These are phyloP conservation scores for Dentipellis fragilis DNA, from an alignment of 768 basidiomycete genomes.

Conservation along the genomic window DNA sequence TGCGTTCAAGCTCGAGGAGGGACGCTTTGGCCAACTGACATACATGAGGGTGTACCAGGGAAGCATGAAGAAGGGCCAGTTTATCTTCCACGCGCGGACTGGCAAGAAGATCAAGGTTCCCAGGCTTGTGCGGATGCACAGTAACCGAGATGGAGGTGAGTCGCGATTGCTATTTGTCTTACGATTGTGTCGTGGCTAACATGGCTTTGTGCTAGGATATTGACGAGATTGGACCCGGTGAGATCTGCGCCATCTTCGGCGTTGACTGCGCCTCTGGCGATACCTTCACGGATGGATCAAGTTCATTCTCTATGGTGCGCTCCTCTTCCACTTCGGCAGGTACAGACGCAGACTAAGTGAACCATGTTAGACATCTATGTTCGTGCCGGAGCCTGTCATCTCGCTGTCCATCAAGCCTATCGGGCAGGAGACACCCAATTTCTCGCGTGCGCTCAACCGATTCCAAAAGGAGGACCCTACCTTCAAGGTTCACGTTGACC, in stretches of 20 bases:
- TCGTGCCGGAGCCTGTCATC: slow-evolving; percentile 96
- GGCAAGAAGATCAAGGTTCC: slow-evolving; percentile 98
- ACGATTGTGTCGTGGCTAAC: too few relatives aligned
- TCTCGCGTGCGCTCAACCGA: slow-evolving; percentile 90
- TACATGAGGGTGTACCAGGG: slow-evolving; percentile 99
- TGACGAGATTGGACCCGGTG: slow-evolving; percentile 87
- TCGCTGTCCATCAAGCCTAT: slow-evolving; percentile 88
- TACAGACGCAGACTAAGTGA: not conserved
- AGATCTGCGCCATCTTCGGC: slow-evolving; percentile 99
- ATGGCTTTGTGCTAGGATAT: slow-evolving; percentile 56
- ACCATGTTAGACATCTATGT: slow-evolving; percentile 80
- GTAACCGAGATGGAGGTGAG: slow-evolving; percentile 96
- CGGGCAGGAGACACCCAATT: slow-evolving; percentile 90
- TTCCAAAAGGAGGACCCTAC: slow-evolving; percentile 99
- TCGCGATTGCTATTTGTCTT: not conserved
- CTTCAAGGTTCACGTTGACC: slow-evolving; percentile 93
- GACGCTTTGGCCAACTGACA: slow-evolving; percentile 91
- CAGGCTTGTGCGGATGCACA: slow-evolving; percentile 93
- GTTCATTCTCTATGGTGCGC: slow-evolving; percentile 85
- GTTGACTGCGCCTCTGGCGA: slow-evolving; percentile 97
- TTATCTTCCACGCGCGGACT: slow-evolving; percentile 86
- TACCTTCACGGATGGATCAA: slow-evolving; percentile 91
- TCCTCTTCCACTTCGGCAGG: not conserved
- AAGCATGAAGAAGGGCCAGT: slow-evolving; percentile 72
- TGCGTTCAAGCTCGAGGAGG: slow-evolving; percentile 98